Conservation (phyloP, 225 moss, liverwort and hornwort genomes). For the Sphagnum tenellum region DNA sequence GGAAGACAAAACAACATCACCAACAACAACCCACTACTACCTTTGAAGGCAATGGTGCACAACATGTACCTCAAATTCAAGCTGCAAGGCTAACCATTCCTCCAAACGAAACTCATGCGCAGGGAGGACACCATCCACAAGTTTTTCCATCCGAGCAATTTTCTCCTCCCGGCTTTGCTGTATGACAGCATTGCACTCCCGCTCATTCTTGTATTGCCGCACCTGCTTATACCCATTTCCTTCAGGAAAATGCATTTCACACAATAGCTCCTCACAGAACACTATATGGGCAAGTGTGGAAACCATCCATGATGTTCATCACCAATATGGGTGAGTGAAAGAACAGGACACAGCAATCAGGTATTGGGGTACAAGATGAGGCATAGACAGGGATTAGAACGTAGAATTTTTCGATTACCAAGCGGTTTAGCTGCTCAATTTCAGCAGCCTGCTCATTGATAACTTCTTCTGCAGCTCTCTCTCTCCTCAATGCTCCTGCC, state of each 20-base stretch:
- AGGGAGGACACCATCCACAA: constrained; percentile 66
- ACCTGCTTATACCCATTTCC: constrained; percentile 30
- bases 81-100: constrained; percentile 58
- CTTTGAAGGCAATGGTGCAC: neutral
- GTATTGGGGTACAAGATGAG: neutral
- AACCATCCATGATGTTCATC: neutral
- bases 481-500: constrained; percentile 66
- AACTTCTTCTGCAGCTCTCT: constrained; percentile 55
- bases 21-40: too few relatives aligned
- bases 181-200: constrained; percentile 72
- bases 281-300: neutral
- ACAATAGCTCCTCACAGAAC: neutral
- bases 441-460: constrained; percentile 67
- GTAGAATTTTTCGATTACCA: constrained; percentile 25
- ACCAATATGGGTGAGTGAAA: too few relatives aligned
- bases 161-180: constrained; percentile 86
- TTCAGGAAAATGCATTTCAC: neutral
- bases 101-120: constrained; percentile 46
- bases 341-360: neutral
- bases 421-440: constrained; percentile 69
- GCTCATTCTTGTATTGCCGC: constrained; percentile 81
- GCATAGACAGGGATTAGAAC: neutral
- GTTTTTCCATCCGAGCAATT: constrained; percentile 61
- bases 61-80: constrained; percentile 50
- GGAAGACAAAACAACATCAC: too few relatives aligned